phyloP scores from a whole-genome alignment of 2,329 filamentous ascomycete species.

The Pseudogymnoascus sp. region DNA sequence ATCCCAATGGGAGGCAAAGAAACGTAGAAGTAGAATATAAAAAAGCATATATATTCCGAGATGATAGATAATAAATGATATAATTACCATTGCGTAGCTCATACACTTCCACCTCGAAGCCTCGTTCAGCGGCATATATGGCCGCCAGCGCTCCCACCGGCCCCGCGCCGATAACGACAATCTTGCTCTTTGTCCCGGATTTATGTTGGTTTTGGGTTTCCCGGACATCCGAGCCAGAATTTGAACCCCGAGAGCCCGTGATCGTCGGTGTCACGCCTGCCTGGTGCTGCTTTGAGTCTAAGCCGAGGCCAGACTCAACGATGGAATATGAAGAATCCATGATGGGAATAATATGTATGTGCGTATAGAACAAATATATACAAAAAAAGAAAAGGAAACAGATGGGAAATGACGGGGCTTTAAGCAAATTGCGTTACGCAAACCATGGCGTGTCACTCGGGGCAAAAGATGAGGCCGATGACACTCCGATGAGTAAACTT shows the following conservation, averaged over 20 bases:
- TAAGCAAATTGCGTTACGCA: not conserved
- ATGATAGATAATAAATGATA: not conserved
- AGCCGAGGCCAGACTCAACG: not conserved
- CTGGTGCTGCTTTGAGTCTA: not conserved
- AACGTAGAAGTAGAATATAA: not conserved
- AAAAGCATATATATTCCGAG: not conserved
- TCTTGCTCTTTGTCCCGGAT: not conserved
- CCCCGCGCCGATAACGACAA: slow-evolving; percentile 77
- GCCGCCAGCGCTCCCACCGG: slow-evolving; percentile 89
- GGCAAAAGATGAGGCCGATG: not conserved
- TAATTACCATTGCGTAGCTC: slow-evolving; percentile 75
- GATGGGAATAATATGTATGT: not conserved
- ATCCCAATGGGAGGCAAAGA: not conserved
- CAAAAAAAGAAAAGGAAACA: not conserved
- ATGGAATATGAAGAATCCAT: not conserved
- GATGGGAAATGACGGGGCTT: not conserved
- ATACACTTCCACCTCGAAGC: slow-evolving; percentile 86
- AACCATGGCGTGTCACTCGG: not conserved
- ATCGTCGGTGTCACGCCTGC: not conserved
- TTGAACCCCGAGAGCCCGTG: not conserved
- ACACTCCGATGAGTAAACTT: not conserved
- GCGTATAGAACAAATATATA: not conserved
- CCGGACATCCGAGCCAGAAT: not conserved
- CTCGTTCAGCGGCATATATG: slow-evolving; percentile 81
- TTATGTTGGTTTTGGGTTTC: not conserved